These are phyloP conservation scores for Ephemerocybe angulata DNA, from an alignment of 768 basidiomycete genomes.

Conservation along the genomic window DNA sequence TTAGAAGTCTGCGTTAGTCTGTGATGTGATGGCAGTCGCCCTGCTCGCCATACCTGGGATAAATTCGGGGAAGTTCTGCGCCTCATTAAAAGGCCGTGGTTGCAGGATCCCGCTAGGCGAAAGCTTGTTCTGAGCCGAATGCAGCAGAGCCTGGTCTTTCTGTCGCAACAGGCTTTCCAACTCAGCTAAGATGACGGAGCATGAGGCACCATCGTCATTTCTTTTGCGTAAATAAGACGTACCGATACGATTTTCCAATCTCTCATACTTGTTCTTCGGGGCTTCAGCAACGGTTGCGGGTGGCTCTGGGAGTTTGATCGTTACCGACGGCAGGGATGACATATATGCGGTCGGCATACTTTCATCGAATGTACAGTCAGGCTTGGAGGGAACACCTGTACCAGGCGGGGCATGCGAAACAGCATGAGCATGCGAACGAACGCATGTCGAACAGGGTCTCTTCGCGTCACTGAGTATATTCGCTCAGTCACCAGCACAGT, in stretches of 20 bases:
- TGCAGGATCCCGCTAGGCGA: not conserved
- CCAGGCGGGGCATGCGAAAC: constrained; percentile 59
- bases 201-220: not conserved
- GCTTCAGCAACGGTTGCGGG: constrained; percentile 38
- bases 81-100: not conserved
- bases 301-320: constrained; percentile 34
- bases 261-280: constrained; percentile 60
- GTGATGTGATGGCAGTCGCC: not conserved
- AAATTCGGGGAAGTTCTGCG: constrained; percentile 1
- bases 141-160: constrained; percentile 37
- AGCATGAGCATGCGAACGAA: constrained; percentile 71
- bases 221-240: constrained; percentile 21
- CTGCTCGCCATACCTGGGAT: not conserved
- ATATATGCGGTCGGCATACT: constrained; percentile 12
- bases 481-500: not conserved
- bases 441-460: constrained; percentile 73
- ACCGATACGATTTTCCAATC: constrained; percentile 68
- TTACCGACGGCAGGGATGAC: not conserved
- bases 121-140: not conserved
- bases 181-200: constrained; percentile 45
- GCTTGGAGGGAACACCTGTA: constrained; percentile 46
- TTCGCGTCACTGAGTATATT: constrained; percentile 57
- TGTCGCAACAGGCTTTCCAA: constrained; percentile 63
- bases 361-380: constrained; percentile 79
- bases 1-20: too few species aligned